Base-by-base conservation (phyloP, 306 rosid genomes). In the Vigna mungo region DNA sequence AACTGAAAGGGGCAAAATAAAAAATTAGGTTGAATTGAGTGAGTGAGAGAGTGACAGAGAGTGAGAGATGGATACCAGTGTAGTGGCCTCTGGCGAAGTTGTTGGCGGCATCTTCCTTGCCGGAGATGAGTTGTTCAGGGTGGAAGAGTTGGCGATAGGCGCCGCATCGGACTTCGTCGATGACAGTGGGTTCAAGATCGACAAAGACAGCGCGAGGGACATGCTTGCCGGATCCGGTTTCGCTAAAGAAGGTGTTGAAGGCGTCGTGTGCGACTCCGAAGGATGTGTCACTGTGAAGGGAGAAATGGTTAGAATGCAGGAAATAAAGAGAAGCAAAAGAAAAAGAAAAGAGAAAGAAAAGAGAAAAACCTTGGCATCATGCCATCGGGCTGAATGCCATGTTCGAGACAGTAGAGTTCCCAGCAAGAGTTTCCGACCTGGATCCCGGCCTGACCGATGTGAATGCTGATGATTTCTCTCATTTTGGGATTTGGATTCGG, bases 361-460 rank as follows among this genome's bases (percentile, higher is more conserved):
- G 41, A 32, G 6, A 3, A 6, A 78, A 0, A 86, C 98, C 98
- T 90, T 2, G 97, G 98, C 98, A 95, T 95, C 88, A 84, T 85
- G 14, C 98, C 98, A 13, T 95, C 98, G 3, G 90, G 92, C 9
- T 89, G 95, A 73, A 95, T 95, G 84, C 92, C 98, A 89, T 95
- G 98, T 62, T 95, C 98, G 48, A 95, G 98, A 63, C 98, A 95
- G 81, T 95, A 95, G n/a, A 95, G 98, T 82, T 95, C 98, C 98
- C 98, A 95, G 81, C 98, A 95, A 0, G 98, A 95, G 66, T 95
- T 95, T 0, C 98, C 98, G 13, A 95, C 98, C 76, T 95, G 98
- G 53, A 95, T 95, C 3, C 98, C 98, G 21, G 98, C 98, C 36
- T 95, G 98, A 21, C 98, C 98, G 5, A 95, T 95, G 86, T 95